phyloP scores from a whole-genome alignment of 2,329 filamentous ascomycete genomes.

The Cordyceps cicadae region DNA sequence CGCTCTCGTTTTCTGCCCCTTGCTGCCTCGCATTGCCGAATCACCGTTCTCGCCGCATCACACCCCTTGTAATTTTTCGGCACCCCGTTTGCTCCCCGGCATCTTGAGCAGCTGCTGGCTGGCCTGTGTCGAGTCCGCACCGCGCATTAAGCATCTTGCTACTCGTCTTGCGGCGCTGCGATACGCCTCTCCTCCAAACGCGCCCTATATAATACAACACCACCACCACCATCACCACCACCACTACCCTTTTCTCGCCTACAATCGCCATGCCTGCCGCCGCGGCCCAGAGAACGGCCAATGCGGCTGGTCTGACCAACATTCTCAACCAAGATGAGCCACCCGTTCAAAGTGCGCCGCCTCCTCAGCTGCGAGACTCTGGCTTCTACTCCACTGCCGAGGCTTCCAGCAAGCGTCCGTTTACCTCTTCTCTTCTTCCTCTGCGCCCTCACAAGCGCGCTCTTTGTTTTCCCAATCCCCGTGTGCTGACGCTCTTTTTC shows the following conservation, averaged over 20 bases:
- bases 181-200: neutral
- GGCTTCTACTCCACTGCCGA: conserved; percentile 37
- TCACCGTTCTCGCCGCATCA: neutral
- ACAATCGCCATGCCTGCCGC: conserved; percentile 19
- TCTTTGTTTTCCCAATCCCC: neutral
- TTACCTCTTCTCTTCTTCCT: conserved; percentile 7
- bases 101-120: neutral
- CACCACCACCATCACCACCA: neutral
- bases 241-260: neutral
- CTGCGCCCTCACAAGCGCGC: neutral
- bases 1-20: neutral
- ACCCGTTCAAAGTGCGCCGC: conserved; percentile 20
- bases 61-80: neutral
- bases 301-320: conserved; percentile 30
- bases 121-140: neutral
- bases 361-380: conserved; percentile 31
- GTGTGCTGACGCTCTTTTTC: neutral
- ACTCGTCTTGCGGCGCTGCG: neutral
- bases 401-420: conserved; percentile 35
- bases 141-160: neutral
- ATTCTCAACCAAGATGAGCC: conserved; percentile 31
- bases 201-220: neutral
- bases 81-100: neutral
- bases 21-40: neutral
- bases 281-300: conserved; percentile 24